Evolutionary conservation across 2,329 filamentous ascomycete genomes (phyloP), one percentile per base, ranked within the genome.

Genomic region (Juglanconis oblonga): DNA sequence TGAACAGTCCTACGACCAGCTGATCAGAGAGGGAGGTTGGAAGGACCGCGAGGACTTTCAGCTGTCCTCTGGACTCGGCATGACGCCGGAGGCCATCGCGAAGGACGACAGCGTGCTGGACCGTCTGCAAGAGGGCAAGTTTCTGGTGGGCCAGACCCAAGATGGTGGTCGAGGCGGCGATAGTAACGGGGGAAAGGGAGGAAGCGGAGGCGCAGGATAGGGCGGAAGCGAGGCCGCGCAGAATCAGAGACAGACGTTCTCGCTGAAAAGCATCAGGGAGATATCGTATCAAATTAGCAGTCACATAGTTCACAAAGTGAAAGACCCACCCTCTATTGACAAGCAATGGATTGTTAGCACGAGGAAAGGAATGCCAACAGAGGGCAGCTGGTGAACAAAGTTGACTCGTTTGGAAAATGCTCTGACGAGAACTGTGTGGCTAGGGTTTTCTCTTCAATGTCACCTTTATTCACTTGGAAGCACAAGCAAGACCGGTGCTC

Each of bases 91-190:
- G 11, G 51, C 31, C 6, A 58, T 62, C 11, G 32, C 51, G 3
- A 47, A 62, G 32, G 55, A 52, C 14, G 51, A 62, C 33, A 14
- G 11, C 24, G 52, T 58, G 5, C 47, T 62, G 32, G 47, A 55
- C 24, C 24, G 24, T 24, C 24, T 24, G 24, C 24, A 24, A 24
- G 24, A 24, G 24, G 24, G 24, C 24, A 24, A 24, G 24, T 24
- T 2, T 24, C 24, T 24, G 24, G 24, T 24, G 24, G 24, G 24
- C 24, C 24, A 24, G 24, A 24, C 24, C 24, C 24, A 24, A 24
- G 24, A 24, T 24, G 24, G 24, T 24, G 24, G 24, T 24, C 24
- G 24, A 24, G 24, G 24, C 24, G 24, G 24, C 24, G 24, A 24
- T 24, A 24, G 24, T 24, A 24, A 24, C 24, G 24, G 24, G 1